Conservation (phyloP, 1,284 basidiomycete genomes). For the Naganishia liquefaciens region DNA sequence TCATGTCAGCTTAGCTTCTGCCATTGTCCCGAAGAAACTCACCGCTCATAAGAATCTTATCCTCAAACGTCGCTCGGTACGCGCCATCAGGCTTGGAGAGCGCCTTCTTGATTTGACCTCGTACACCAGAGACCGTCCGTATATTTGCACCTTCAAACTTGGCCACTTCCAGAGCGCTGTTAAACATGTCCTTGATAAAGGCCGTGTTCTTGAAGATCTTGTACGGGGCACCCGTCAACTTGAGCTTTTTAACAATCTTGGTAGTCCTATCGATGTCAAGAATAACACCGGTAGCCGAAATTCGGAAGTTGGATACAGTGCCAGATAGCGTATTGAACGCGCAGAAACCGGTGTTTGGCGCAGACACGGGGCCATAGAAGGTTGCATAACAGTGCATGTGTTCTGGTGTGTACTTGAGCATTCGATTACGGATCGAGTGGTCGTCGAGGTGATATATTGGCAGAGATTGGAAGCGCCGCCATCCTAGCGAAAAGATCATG, state of each 20-base stretch:
- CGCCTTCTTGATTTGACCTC: conserved; percentile 96
- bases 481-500: conserved; percentile 90
- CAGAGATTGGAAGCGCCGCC: conserved; percentile 92
- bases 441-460: conserved; percentile 97
- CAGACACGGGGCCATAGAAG: conserved; percentile 86
- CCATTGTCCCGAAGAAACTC: conserved; percentile 46
- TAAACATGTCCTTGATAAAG: conserved; percentile 98
- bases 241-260: conserved; percentile 98
- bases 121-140: conserved; percentile 89
- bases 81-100: conserved; percentile 90
- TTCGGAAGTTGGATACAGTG: conserved; percentile 73
- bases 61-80: conserved; percentile 95
- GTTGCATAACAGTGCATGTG: conserved; percentile 99
- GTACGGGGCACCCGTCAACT: conserved; percentile 89
- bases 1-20: not conserved
- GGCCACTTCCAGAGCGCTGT: conserved; percentile 84
- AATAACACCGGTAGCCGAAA: conserved; percentile 92
- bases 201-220: conserved; percentile 99
- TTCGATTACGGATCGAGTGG: conserved; percentile 93
- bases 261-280: conserved; percentile 87
- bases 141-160: conserved; percentile 98
- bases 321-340: conserved; percentile 84
- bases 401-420: conserved; percentile 99
- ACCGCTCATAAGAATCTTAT: conserved; percentile 96
- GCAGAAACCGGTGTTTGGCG: conserved; percentile 96